These are phyloP conservation scores for Deinandra increscens DNA, from an alignment of 129 eudicot species.

Conservation along the genomic window DNA sequence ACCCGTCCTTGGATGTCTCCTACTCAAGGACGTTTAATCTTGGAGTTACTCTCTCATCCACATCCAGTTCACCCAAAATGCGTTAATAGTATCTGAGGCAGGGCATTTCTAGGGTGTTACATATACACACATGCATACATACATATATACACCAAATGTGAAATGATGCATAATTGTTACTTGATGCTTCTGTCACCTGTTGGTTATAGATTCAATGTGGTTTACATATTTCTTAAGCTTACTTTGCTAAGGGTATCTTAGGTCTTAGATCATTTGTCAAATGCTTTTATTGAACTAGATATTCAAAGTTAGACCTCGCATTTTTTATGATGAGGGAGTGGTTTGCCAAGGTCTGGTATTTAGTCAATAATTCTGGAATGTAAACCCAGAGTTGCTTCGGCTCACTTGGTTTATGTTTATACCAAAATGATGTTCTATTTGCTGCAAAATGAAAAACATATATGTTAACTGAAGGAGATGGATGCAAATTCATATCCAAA, in stretches of 20 bases:
- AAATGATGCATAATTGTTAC: not conserved
- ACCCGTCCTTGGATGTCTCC: no score
- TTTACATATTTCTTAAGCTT: not conserved
- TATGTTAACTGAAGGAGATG: not conserved
- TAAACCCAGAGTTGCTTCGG: no score
- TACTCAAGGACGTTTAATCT: no score
- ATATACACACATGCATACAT: not conserved
- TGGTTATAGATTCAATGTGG: not conserved
- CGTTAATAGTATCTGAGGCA: no score
- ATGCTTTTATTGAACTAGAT: not conserved
- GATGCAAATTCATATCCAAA: not conserved
- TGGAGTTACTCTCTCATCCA: no score
- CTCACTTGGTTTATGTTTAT: not conserved
- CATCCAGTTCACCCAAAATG: no score
- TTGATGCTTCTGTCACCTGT: not conserved
- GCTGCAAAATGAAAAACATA: no score
- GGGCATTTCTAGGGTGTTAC: no score
- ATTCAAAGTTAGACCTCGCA: not conserved
- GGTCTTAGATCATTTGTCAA: not conserved
- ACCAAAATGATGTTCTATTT: not conserved
- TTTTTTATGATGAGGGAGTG: no score
- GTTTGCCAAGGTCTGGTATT: no score
- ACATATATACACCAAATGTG: not conserved
- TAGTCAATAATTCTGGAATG: not conserved
- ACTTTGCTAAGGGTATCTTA: not conserved